Conservation (phyloP, 192 early-diverging fungal species). For the Coemansia sp. region DNA sequence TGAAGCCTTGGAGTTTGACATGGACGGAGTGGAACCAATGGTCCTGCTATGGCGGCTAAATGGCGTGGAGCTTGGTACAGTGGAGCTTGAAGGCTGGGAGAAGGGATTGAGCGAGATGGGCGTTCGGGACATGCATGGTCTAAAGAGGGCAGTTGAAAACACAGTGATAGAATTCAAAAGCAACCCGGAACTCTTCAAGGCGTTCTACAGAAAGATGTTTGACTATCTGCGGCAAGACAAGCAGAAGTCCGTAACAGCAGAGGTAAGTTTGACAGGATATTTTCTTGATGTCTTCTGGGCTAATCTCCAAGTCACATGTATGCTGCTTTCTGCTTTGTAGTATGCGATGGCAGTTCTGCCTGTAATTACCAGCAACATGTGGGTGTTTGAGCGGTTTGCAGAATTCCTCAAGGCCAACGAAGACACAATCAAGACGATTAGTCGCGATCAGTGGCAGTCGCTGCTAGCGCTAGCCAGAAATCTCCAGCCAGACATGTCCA, state of each 20-base stretch:
- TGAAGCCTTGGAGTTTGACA: slow-evolving; percentile 22
- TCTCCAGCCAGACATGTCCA: slow-evolving; percentile 15
- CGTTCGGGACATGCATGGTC: slow-evolving; percentile 8
- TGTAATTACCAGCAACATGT: slow-evolving; percentile 16
- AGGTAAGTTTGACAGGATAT: slow-evolving; percentile 24
- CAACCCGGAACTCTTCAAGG: slow-evolving; percentile 13
- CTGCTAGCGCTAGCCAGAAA: slow-evolving; percentile 34
- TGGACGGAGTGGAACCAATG: slow-evolving; percentile 39
- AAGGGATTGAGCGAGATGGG: slow-evolving; percentile 18
- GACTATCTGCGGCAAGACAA: slow-evolving; percentile 22
- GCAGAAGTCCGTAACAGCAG: slow-evolving; percentile 21
- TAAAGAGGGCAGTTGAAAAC: slow-evolving; percentile 13
- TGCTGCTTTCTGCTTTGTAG: slow-evolving; percentile 21
- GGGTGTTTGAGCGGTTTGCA: slow-evolving; percentile 36
- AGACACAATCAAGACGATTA: slow-evolving; percentile 26
- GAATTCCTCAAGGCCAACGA: slow-evolving; percentile 30
- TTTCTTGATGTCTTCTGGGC: background rate
- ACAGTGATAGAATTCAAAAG: slow-evolving; percentile 5
- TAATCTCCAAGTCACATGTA: background rate
- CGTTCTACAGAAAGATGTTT: slow-evolving; percentile 43
- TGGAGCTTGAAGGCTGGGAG: slow-evolving; percentile 27
- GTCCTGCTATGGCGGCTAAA: slow-evolving; percentile 45
- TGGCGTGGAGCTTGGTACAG: slow-evolving; percentile 25
- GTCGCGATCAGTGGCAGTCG: slow-evolving; percentile 50
- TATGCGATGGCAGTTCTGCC: slow-evolving; percentile 23